Percentiles rank a stretch among this genome's conserved stretches.
These are phyloP conservation scores for Aspergillus coremiiformis DNA, from an alignment of 495 filamentous ascomycete genomes.

Conservation along the genomic window DNA sequence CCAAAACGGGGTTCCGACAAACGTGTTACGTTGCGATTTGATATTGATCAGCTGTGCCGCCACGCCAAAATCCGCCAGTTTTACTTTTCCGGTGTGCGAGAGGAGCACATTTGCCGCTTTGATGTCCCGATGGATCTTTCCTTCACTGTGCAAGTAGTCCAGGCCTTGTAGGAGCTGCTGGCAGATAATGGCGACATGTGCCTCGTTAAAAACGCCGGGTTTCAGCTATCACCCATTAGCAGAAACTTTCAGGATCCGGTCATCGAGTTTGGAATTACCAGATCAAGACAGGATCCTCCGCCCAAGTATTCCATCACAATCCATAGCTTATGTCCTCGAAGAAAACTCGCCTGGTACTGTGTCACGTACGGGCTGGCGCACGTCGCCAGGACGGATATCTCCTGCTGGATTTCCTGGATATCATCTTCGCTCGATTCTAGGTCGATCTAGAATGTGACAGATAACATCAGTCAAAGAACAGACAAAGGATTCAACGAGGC, in stretches of 20 bases:
- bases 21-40: slow-evolving; percentile 95
- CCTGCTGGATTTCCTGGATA: slow-evolving; percentile 94
- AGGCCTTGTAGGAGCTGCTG: slow-evolving; percentile 82
- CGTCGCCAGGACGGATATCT: slow-evolving; percentile 91
- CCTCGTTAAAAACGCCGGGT: slow-evolving; percentile 84
- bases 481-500: slow-evolving; percentile 6
- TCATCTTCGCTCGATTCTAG: slow-evolving; percentile 97
- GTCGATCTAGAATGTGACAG: slow-evolving; percentile 66
- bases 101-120: slow-evolving; percentile 93
- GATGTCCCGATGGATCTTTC: slow-evolving; percentile 95
- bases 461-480: slow-evolving; percentile 19
- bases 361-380: slow-evolving; percentile 91
- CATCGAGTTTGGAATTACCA: slow-evolving; percentile 46
- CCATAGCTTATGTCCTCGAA: slow-evolving; percentile 93
- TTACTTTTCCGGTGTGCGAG: slow-evolving; percentile 82
- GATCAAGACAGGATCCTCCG: slow-evolving; percentile 85
- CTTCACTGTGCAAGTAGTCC: slow-evolving; percentile 89
- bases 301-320: slow-evolving; percentile 98
- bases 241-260: not conserved
- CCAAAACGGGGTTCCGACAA: slow-evolving; percentile 99
- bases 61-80: slow-evolving; percentile 96
- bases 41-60: slow-evolving; percentile 95
- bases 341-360: slow-evolving; percentile 91
- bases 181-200: slow-evolving; percentile 90
- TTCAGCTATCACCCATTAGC: slow-evolving; percentile 57